Evolutionary conservation across 257 asterid genomes (phyloP).

Genomic region (Cinchona pubescens): DNA sequence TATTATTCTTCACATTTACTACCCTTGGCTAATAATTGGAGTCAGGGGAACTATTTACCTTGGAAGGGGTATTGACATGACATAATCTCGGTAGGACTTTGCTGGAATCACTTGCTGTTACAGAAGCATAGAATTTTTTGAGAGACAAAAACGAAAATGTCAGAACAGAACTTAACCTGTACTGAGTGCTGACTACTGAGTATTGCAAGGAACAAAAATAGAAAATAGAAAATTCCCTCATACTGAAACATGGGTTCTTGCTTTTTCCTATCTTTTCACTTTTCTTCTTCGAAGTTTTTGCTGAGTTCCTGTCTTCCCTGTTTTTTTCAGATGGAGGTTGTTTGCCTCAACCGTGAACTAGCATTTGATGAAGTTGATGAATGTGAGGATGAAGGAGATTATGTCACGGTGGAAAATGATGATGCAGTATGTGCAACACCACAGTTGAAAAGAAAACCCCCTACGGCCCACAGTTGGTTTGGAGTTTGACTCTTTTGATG

Average conservation of each 20-base stretch:
- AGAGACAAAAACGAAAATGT: too few relatives aligned
- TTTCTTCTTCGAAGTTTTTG: background rate
- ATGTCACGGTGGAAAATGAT: slow-evolving; percentile 27
- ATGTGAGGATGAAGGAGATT: slow-evolving; percentile 44
- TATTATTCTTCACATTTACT: too few relatives aligned
- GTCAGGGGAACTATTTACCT: too few relatives aligned
- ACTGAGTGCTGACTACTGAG: too few relatives aligned
- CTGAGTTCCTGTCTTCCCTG: background rate
- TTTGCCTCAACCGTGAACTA: slow-evolving; percentile 51
- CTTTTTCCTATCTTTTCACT: background rate
- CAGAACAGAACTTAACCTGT: too few relatives aligned
- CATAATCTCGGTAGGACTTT: too few relatives aligned
- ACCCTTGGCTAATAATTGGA: too few relatives aligned
- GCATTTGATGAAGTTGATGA: slow-evolving; percentile 42
- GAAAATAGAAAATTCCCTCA: background rate
- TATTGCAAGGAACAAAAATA: too few relatives aligned
- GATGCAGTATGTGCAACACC: slow-evolving; percentile 25
- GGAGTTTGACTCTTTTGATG: slow-evolving; percentile 58
- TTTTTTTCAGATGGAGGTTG: slow-evolving; percentile 49
- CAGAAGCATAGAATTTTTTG: too few relatives aligned
- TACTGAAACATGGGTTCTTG: too few relatives aligned
- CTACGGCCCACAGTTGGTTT: slow-evolving; percentile 44
- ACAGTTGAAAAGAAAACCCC: slow-evolving; percentile 26
- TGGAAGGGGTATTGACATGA: too few relatives aligned
- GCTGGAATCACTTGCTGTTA: too few relatives aligned